Conservation (phyloP, 768 basidiomycete species). For the Termitomyces sp. region DNA sequence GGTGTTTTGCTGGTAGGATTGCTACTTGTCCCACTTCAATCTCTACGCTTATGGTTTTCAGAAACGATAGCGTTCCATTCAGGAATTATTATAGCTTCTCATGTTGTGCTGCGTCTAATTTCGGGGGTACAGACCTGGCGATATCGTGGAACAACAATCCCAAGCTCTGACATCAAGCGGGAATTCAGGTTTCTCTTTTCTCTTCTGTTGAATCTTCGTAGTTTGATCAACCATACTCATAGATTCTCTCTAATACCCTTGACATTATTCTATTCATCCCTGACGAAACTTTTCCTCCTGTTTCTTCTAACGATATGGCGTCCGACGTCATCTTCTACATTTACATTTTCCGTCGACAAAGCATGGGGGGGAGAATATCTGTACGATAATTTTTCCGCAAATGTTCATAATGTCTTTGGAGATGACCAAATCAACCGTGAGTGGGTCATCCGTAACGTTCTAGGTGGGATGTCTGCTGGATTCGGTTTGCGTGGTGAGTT, state of each 20-base stretch:
- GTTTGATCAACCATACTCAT: background rate
- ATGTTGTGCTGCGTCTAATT: conserved; percentile 38
- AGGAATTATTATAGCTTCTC: conserved; percentile 57
- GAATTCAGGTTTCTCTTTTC: conserved; percentile 51
- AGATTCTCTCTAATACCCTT: conserved; percentile 74
- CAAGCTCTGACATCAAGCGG: conserved; percentile 45
- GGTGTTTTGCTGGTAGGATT: conserved; percentile 54
- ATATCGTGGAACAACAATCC: conserved; percentile 4
- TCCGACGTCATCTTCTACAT: conserved; percentile 31
- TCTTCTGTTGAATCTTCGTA: background rate
- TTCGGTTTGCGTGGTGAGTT: conserved; percentile 73
- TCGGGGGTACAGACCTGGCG: conserved; percentile 27
- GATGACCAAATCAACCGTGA: conserved; percentile 74
- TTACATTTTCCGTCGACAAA: conserved; percentile 18
- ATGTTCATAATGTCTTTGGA: conserved; percentile 53
- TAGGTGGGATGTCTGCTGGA: conserved; percentile 84
- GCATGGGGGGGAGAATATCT: conserved; percentile 21
- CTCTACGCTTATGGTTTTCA: conserved; percentile 18
- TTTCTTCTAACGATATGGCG: conserved; percentile 79
- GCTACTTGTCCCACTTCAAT: background rate
- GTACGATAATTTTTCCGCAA: conserved; percentile 26
- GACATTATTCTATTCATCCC: conserved; percentile 76
- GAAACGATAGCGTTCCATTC: conserved; percentile 74
- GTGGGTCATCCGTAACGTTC: conserved; percentile 78
- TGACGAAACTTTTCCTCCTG: conserved; percentile 81